Percentiles rank a stretch among this genome's conserved stretches.
phyloP scores from a whole-genome alignment of 2,329 filamentous ascomycete species.

The Aspergillus oerlinghausenensis region DNA sequence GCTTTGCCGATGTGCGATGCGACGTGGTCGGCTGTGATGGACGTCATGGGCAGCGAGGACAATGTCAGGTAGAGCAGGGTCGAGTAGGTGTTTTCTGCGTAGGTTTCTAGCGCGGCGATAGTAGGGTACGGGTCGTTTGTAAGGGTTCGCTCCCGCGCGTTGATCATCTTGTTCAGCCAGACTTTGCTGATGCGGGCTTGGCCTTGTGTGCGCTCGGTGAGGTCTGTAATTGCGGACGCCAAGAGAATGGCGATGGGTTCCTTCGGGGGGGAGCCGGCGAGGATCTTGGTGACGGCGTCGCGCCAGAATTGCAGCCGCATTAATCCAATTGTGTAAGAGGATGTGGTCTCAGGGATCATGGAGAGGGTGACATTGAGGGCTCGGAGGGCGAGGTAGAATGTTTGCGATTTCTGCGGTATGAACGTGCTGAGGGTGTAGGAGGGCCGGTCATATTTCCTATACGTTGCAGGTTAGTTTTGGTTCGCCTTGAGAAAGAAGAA shows the following conservation, averaged over 20 bases:
- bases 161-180: conserved; percentile 73
- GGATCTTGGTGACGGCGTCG: conserved; percentile 73
- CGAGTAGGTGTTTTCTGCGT: conserved; percentile 92
- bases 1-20: conserved; percentile 95
- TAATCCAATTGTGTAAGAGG: conserved; percentile 76
- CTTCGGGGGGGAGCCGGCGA: conserved; percentile 73
- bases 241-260: conserved; percentile 88
- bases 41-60: conserved; percentile 71
- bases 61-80: conserved; percentile 86
- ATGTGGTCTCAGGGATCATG: conserved; percentile 82
- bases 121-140: conserved; percentile 75
- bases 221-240: conserved; percentile 62
- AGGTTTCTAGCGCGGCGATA: conserved; percentile 71
- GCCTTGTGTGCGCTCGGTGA: conserved; percentile 45
- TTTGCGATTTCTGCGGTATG: conserved; percentile 66
- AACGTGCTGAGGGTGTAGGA: conserved; percentile 83
- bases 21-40: conserved; percentile 82
- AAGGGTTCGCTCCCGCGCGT: conserved; percentile 75
- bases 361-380: conserved; percentile 91
- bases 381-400: conserved; percentile 85
- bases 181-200: conserved; percentile 57
- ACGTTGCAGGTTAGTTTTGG: background rate
- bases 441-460: conserved; percentile 80
- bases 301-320: conserved; percentile 96
- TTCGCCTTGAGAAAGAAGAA: background rate